Base-by-base conservation (phyloP, 306 rosid genomes). In the Rosa chinensis region DNA sequence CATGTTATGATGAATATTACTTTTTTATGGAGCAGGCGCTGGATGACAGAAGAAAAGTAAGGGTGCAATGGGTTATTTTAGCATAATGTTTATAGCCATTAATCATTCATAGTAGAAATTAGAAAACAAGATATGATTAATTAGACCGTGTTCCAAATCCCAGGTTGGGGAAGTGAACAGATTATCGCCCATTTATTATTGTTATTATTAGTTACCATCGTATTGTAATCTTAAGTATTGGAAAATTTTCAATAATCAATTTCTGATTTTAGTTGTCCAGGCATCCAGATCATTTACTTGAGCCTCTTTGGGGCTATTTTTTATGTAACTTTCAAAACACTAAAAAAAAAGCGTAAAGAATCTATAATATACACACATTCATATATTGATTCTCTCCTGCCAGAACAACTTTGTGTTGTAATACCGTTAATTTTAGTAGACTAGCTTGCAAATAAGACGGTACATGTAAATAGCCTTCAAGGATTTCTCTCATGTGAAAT, bases 11-110 rank as follows among this genome's bases (percentile, higher is more conserved):
- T 64, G 78, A 40, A 42, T 12, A n/a, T 21, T 7, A 4, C 16
- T 32, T 17, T 25, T 37, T 47, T 25, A 80, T 82, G 56, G 23
- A 56, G 82, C 89, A 88, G 91, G 89, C 89, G 68, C 58, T 83
- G 58, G 89, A 85, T 45, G 91, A 85, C 48, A 88, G 83, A 58
- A 81, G 87, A 87, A 88, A 83, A 74, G 91, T 82, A 79, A 88
- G 85, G 81, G 81, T 74, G 67, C 85, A 88, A 82, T 62, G 45
- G 40, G 5, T 20, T 4, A 10, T 32, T 49, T 32, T 59, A 78
- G 75, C 61, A 37, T 64, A 23, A 59, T 68, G 79, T 67, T 77
- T 28, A 78, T 78, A 77, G 56, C 74, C 75, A 75, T 63, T 47
- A 61, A 79, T 88, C 69, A 79, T 84, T 87, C 83, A 56, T 79